Evolutionary conservation across 1,139 yeast genomes (phyloP), one percentile per base, ranked within the genome.

Genomic region (Magnusiomyces tetraspermus): DNA sequence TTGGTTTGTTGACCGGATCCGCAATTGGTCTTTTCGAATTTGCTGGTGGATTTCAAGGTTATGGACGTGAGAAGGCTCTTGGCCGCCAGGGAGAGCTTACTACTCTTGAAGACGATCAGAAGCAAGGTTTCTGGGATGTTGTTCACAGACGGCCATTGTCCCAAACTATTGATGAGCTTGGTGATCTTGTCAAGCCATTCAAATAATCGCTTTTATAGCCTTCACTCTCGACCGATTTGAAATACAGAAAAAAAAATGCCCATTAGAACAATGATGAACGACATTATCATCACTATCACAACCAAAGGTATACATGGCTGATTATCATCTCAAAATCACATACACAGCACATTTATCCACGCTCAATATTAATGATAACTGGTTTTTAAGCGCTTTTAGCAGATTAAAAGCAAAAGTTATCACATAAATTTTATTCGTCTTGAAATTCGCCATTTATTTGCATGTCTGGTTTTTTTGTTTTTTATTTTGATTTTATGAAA

Each of bases 41-140:
- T 79, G 65, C 73, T 37, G 81, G 81, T 52, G 72, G 73, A 23
- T 60, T 67, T 41, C 58, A 59, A 48, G 71, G 71, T 52, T 65
- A 71, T 45, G 75, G 72, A 50, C 67, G 69, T 48, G 62, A 65
- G 50, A 61, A 68, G 50, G 64, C 71, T 48, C 61, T 64, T 49
- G 51, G 57, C 51, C 60, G 61, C 45, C 61, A 63, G 40, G 71
- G 70, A 45, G 62, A 62, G 42, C 51, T 56, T 44, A 59, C 59
- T 13, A 59, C 64, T 57, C 58, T 62, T 26, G 72, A 66, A 54
- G 73, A 74, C 54, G 74, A 71, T 55, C 71, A 71, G 55, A 77
- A 78, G 66, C 92, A 84, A 70, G 81, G 82, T 40, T 85, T 85
- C 72, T 86, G 90, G 89, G 94, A 85, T 60, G 82, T 83, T 47